Conservation (phyloP, 83 land plant species). For the Picea abies region DNA sequence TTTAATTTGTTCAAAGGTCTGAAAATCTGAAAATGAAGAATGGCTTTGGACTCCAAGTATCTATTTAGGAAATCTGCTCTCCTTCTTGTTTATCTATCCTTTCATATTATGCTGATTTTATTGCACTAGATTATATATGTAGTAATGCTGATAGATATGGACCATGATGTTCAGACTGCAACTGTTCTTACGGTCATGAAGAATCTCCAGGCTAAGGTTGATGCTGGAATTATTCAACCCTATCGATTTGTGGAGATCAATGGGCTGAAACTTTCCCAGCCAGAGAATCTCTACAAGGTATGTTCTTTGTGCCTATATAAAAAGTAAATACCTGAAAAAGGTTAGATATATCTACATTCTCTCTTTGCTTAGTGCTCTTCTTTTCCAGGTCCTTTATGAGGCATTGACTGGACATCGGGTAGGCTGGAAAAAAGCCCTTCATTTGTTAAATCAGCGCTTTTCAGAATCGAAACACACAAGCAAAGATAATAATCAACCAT, state of each 20-base stretch:
- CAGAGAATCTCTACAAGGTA: constrained; percentile 92
- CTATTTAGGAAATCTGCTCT: background rate
- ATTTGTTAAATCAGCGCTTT: constrained; percentile 80
- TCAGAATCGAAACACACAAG: constrained; percentile 45
- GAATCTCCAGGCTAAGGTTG: constrained; percentile 69
- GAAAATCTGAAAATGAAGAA: background rate
- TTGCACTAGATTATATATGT: background rate
- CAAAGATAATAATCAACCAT: constrained; percentile 69
- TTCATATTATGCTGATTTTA: background rate
- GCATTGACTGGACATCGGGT: constrained; percentile 89
- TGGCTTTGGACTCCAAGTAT: background rate
- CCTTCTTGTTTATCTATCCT: background rate
- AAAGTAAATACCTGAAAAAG: background rate
- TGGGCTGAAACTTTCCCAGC: constrained; percentile 91
- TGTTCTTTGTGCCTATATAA: background rate
- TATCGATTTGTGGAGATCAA: constrained; percentile 93
- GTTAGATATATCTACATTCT: constrained; percentile 3
- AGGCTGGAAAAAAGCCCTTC: constrained; percentile 92
- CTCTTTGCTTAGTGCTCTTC: background rate
- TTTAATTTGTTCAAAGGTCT: background rate
- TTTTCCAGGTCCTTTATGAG: constrained; percentile 88
- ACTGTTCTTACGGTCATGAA: constrained; percentile 92
- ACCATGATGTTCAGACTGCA: constrained; percentile 77
- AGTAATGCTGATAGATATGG: background rate
- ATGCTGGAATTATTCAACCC: constrained; percentile 56